These are phyloP conservation scores for Fusarium napiforme DNA, from an alignment of 2,329 filamentous ascomycete genomes.

Conservation along the genomic window DNA sequence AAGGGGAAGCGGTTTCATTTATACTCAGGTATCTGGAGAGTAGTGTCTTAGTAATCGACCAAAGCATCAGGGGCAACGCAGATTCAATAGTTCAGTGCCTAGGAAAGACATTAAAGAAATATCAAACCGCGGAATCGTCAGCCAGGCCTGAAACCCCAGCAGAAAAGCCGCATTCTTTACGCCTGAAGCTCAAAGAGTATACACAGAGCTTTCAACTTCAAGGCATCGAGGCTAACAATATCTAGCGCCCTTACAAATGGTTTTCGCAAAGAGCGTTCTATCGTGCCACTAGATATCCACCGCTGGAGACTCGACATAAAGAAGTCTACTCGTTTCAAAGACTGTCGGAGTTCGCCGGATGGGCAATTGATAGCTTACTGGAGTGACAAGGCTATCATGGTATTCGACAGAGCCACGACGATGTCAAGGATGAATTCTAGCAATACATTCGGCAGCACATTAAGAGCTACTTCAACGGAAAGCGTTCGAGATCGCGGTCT, in stretches of 20 bases:
- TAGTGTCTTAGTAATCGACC: neutral
- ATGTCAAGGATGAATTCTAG: neutral
- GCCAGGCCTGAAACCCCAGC: accelerated
- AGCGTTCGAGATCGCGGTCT: accelerated
- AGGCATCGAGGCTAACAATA: neutral
- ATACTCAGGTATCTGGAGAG: neutral
- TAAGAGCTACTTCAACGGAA: neutral
- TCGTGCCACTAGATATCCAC: neutral
- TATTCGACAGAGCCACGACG: neutral
- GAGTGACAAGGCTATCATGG: neutral
- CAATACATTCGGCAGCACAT: too few species aligned
- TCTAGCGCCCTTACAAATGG: neutral
- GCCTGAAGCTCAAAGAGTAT: accelerated
- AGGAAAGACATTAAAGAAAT: neutral
- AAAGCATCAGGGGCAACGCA: neutral
- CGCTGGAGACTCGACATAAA: neutral
- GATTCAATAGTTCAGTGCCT: neutral
- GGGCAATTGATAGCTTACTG: neutral
- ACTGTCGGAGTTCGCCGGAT: neutral
- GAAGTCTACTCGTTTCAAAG: neutral
- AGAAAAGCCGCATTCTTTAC: neutral
- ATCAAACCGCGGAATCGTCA: neutral
- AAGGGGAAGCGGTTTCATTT: accelerated
- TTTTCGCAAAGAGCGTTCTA: neutral
- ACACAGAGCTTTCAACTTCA: accelerated